A percentile compares a stretch with the other conserved stretches of the same genome.
phyloP scores from a whole-genome alignment of 306 rosid species.

The Rosa rugosa region DNA sequence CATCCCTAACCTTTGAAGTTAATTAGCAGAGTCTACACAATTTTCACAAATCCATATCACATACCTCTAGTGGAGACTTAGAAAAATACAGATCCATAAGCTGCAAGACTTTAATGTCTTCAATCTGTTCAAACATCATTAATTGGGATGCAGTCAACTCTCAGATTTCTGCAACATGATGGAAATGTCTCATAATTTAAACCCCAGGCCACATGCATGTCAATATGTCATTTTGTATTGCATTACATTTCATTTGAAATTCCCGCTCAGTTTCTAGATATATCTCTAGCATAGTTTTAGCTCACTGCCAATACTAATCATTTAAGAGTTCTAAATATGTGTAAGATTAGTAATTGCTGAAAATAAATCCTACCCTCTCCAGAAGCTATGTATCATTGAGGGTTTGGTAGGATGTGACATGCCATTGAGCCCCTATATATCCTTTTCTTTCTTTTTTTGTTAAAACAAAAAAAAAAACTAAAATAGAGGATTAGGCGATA shows the following conservation, averaged over 20 bases:
- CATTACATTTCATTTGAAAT: conserved; percentile 43
- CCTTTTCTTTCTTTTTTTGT: too few species aligned
- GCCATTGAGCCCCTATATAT: not conserved
- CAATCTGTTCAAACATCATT: conserved; percentile 37
- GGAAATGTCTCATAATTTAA: conserved; percentile 20
- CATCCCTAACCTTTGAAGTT: too few species aligned
- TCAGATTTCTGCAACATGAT: conserved; percentile 9
- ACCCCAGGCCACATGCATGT: conserved; percentile 28
- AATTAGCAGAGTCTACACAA: too few species aligned
- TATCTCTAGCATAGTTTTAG: not conserved
- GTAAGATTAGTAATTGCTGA: not conserved
- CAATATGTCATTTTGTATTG: not conserved
- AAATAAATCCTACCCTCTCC: conserved; percentile 5
- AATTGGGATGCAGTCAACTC: conserved; percentile 25
- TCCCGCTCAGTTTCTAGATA: conserved; percentile 38
- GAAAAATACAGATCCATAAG: conserved; percentile 24
- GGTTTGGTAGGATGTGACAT: not conserved
- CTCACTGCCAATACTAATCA: not conserved
- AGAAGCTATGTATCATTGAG: not conserved
- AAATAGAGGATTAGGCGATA: too few species aligned
- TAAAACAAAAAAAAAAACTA: too few species aligned
- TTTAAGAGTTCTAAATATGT: not conserved
- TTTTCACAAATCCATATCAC: not conserved
- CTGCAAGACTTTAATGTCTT: conserved; percentile 29
- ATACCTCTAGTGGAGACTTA: not conserved